A percentile compares a stretch with the other conserved stretches of the same genome.
These are phyloP conservation scores for Leucosporidium creatinivorum DNA, from an alignment of 768 basidiomycete species.

Conservation along the genomic window DNA sequence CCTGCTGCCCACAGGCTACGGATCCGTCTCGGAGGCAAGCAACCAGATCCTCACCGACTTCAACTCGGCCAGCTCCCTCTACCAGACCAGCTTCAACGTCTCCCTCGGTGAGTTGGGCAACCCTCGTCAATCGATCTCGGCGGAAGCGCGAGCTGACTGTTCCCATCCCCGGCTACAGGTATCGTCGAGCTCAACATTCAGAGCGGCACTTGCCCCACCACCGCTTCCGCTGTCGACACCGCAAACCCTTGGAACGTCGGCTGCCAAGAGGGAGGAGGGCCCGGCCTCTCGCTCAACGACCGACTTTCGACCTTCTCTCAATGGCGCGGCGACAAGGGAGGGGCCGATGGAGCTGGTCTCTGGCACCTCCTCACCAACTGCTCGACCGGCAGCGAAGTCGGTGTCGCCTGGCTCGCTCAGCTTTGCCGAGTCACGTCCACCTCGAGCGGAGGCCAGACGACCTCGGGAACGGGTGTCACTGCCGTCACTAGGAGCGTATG, in stretches of 20 bases:
- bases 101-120: constrained; percentile 52
- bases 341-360: constrained; percentile 63
- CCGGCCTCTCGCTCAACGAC: constrained; percentile 53
- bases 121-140: background rate
- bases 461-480: constrained; percentile 75
- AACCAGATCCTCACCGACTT: constrained; percentile 56
- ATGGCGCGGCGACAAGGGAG: constrained; percentile 67
- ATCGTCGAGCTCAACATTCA: constrained; percentile 73
- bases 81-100: constrained; percentile 67
- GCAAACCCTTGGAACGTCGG: constrained; percentile 63
- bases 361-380: constrained; percentile 90
- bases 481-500: constrained; percentile 69
- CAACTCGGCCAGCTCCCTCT: constrained; percentile 38
- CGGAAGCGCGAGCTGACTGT: no score
- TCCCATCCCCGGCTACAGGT: background rate
- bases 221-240: constrained; percentile 46
- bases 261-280: constrained; percentile 1
- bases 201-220: constrained; percentile 57
- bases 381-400: constrained; percentile 64
- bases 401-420: constrained; percentile 81
- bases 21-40: constrained; percentile 59
- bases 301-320: constrained; percentile 70
- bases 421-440: constrained; percentile 46
- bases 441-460: constrained; percentile 45
- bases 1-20: constrained; percentile 46